Evolutionary conservation across 2,329 filamentous ascomycete species (phyloP).

Genomic region (Pseudocercospora crystallina): DNA sequence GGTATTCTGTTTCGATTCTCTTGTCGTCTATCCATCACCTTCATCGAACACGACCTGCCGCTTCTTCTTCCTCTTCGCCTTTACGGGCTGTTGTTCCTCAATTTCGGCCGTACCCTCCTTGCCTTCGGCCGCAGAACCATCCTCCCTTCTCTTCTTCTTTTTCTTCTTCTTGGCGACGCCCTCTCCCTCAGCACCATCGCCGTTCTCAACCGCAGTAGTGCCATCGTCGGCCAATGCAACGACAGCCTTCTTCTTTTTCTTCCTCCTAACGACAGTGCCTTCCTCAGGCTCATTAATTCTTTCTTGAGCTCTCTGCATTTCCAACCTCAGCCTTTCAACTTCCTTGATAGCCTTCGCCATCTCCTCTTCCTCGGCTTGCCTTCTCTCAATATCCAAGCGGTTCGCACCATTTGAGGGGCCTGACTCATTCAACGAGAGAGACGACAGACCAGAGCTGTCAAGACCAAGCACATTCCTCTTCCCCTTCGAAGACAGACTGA

Average conservation of each 20-base stretch:
- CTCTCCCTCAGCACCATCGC: constrained; percentile 17
- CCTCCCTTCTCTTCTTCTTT: constrained; percentile 14
- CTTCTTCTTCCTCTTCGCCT: constrained; percentile 44
- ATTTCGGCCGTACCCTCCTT: constrained; percentile 20
- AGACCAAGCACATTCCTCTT: constrained; percentile 76
- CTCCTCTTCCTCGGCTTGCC: constrained; percentile 77
- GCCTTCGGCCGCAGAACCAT: constrained; percentile 14
- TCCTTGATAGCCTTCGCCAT: constrained; percentile 87
- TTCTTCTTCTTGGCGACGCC: constrained; percentile 35
- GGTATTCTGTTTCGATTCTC: too few relatives aligned
- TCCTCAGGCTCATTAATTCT: constrained; percentile 67
- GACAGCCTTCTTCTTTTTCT: constrained; percentile 54
- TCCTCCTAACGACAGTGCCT: constrained; percentile 61
- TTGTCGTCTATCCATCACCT: background rate
- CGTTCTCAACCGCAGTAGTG: constrained; percentile 6
- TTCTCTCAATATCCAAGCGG: constrained; percentile 61
- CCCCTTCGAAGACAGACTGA: constrained; percentile 31
- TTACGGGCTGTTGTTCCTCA: constrained; percentile 15
- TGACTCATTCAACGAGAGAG: constrained; percentile 65
- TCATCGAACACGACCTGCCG: constrained; percentile 36
- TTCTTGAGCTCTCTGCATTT: constrained; percentile 84
- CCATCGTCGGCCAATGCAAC: constrained; percentile 27
- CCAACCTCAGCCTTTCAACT: constrained; percentile 78
- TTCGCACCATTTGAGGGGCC: constrained; percentile 18
- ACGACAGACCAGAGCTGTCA: constrained; percentile 77